Base-by-base conservation (phyloP, 345 rosid species). In the Eucalyptus marginata region DNA sequence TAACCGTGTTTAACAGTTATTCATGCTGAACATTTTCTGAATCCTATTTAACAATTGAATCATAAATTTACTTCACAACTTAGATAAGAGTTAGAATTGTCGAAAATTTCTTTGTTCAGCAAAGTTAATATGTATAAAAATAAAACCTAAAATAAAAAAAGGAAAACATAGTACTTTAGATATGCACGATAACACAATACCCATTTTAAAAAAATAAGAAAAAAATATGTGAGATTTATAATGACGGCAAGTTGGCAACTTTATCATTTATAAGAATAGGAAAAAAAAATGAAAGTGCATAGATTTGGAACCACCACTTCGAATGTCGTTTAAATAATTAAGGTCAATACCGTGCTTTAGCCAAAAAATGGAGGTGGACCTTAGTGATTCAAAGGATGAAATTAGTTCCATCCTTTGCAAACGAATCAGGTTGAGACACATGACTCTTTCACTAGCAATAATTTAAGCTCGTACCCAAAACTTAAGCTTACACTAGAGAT, bases 351-450 rank as follows among this genome's bases (percentile, higher is more conserved):
- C 43, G 0, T n/a, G 0, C 33, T 15, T 14, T 1, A 66, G 10
- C 33, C 0, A 0, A 66, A 66, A 66, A 24, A 15, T 15, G 40
- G 40, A n/a, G 79, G 79, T n/a, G 79, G 36, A 66, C 15, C 7
- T 66, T 0, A 0, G 43, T 1, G 0, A 16, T 31, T 31, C 11
- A 4, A 5, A 16, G 80, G 24, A 8, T 8, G 24, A 31, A 17
- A 68, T 7, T 68, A 68, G 24, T 68, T 0, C 40, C 80, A 68
- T 68, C 43, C 43, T 68, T 14, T 4, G 1, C 11, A 59, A 11
- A 1, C 1, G 0, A 5, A 59, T 59, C 8, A 1, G 0, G 15
- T 12, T 0, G 12, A 14, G 7, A 31, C 22, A 4, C 43, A 8
- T 4, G 1, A 9, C 43, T 68, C 40, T 16, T 8, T 59, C 33